Conservation (phyloP, 2,329 filamentous ascomycete genomes). For the Penicillium paneum region DNA sequence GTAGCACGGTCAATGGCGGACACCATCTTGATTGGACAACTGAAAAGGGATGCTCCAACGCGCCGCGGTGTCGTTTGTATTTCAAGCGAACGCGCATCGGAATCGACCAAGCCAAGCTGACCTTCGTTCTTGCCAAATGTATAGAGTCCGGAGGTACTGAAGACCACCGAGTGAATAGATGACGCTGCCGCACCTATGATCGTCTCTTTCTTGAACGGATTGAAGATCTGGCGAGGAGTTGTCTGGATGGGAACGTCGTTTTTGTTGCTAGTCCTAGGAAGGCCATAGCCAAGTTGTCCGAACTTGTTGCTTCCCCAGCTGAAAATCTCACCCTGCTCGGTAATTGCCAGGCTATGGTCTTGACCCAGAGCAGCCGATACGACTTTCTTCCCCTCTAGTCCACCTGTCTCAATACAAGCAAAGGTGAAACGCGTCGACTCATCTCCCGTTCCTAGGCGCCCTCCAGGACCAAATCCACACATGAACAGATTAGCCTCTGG, state of each 20-base stretch:
- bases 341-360: slow-evolving; percentile 84
- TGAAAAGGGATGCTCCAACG: slow-evolving; percentile 81
- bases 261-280: slow-evolving; percentile 60
- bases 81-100: slow-evolving; percentile 86
- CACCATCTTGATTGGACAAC: slow-evolving; percentile 68
- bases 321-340: slow-evolving; percentile 83
- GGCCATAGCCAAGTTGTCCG: slow-evolving; percentile 79
- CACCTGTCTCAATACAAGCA: slow-evolving; percentile 72
- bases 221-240: slow-evolving; percentile 83
- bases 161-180: slow-evolving; percentile 83
- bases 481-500: slow-evolving; percentile 87
- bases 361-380: slow-evolving; percentile 79
- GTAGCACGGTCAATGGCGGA: slow-evolving; percentile 90
- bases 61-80: slow-evolving; percentile 78
- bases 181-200: slow-evolving; percentile 84
- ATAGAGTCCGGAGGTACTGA: slow-evolving; percentile 76
- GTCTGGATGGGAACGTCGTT: slow-evolving; percentile 83
- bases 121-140: slow-evolving; percentile 96
- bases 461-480: slow-evolving; percentile 86
- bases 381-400: slow-evolving; percentile 69
- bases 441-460: slow-evolving; percentile 82
- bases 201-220: slow-evolving; percentile 79
- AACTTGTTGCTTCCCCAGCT: slow-evolving; percentile 89
- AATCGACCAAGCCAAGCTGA: slow-evolving; percentile 89
- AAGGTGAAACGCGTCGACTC: slow-evolving; percentile 88